Percentiles rank a stretch among this genome's conserved stretches.
These are phyloP conservation scores for Aphanoascus verrucosus DNA, from an alignment of 2,329 filamentous ascomycete genomes.

Conservation along the genomic window DNA sequence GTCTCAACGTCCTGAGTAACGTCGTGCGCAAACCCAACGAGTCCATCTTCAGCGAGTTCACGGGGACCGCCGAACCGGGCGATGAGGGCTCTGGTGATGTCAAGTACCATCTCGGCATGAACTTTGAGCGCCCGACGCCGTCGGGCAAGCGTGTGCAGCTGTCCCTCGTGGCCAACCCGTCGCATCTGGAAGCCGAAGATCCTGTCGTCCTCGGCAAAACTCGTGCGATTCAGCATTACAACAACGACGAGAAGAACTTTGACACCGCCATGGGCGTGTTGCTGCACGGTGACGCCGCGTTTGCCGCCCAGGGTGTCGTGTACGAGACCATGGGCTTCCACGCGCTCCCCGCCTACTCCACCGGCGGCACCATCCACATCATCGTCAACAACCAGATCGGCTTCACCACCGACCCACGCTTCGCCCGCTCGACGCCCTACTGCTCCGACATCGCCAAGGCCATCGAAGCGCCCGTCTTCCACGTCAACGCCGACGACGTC, in stretches of 20 bases:
- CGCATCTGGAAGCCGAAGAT: slow-evolving; percentile 95
- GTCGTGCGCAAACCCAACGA: slow-evolving; percentile 98
- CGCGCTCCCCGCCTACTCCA: slow-evolving; percentile 89
- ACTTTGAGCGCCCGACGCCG: slow-evolving; percentile 96
- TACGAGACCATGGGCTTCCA: slow-evolving; percentile 99
- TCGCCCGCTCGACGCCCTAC: slow-evolving; percentile 93
- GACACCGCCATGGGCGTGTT: slow-evolving; percentile 88
- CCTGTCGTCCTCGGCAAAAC: slow-evolving; percentile 97
- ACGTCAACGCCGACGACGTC: slow-evolving; percentile 97
- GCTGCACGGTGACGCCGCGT: slow-evolving; percentile 92
- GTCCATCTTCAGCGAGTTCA: slow-evolving; percentile 98
- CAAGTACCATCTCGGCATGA: slow-evolving; percentile 99
- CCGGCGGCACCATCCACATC: slow-evolving; percentile 91
- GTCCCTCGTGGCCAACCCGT: slow-evolving; percentile 94
- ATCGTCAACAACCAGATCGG: slow-evolving; percentile 99
- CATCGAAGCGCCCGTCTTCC: slow-evolving; percentile 96
- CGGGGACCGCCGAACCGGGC: slow-evolving; percentile 71
- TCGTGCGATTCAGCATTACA: slow-evolving; percentile 96
- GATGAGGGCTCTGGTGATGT: slow-evolving; percentile 98
- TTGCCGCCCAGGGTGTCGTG: slow-evolving; percentile 91
- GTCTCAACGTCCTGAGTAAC: slow-evolving; percentile 95
- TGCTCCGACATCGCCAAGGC: slow-evolving; percentile 99
- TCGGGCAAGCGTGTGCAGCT: slow-evolving; percentile 99
- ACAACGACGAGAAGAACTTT: slow-evolving; percentile 86
- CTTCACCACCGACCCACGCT: slow-evolving; percentile 97